These are phyloP conservation scores for Globisporangium cystogenes DNA, from an alignment of 352 stramenopile genomes.

Conservation along the genomic window DNA sequence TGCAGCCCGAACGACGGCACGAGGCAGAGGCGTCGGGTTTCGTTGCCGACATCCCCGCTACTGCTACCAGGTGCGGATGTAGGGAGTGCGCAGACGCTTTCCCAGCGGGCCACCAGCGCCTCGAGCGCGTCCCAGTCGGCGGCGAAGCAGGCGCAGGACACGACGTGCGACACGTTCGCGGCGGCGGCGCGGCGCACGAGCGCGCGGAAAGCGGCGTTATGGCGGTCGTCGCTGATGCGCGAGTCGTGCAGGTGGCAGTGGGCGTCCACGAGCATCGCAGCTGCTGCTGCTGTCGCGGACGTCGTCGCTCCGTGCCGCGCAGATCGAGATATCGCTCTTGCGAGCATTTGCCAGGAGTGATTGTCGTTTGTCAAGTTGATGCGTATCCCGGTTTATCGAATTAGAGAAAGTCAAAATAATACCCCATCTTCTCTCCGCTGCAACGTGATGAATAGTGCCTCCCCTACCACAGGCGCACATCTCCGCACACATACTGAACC, in stretches of 20 bases:
- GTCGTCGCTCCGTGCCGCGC: not conserved
- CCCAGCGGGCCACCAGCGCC: constrained; percentile 18
- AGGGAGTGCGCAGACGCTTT: not conserved
- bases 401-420: not conserved
- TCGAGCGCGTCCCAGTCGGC: constrained; percentile 54
- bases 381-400: too few relatives aligned
- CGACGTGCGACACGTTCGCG: constrained; percentile 38
- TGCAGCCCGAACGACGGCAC: constrained; percentile 66
- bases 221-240: constrained; percentile 11
- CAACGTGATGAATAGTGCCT: too few relatives aligned
- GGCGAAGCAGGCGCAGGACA: constrained; percentile 60
- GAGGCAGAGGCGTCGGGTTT: constrained; percentile 17
- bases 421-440: too few relatives aligned
- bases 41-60: not conserved
- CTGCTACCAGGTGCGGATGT: not conserved
- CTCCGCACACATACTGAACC: not conserved
- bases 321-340: not conserved
- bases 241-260: constrained; percentile 74
- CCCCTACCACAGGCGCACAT: not conserved
- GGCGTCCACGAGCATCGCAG: constrained; percentile 34
- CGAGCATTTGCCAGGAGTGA: too few relatives aligned
- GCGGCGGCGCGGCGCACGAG: constrained; percentile 33
- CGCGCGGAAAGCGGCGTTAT: constrained; percentile 12
- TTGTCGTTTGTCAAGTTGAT: too few relatives aligned
- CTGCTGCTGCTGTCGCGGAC: not conserved